Percentiles rank a stretch among this genome's conserved stretches.
These are phyloP conservation scores for Solanum acaule DNA, from an alignment of 257 asterid species.

Conservation along the genomic window DNA sequence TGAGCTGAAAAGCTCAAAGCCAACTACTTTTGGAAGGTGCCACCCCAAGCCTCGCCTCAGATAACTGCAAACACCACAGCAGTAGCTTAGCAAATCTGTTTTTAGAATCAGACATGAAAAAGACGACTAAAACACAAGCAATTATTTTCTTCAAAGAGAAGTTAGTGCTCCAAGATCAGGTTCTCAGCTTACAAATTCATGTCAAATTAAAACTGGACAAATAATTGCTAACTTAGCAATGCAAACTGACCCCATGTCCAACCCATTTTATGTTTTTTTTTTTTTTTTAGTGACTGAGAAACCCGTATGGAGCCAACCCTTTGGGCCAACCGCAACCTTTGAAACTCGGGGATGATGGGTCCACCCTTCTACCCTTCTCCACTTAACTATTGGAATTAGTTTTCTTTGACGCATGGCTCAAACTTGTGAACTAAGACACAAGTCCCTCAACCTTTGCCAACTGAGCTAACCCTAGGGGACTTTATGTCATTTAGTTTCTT, in stretches of 20 bases:
- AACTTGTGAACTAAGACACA: not conserved
- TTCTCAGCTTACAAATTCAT: not conserved
- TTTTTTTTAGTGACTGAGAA: not conserved
- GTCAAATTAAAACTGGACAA: not conserved
- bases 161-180: not conserved
- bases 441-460: not conserved
- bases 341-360: not conserved
- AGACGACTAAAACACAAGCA: not conserved
- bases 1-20: conserved; percentile 78
- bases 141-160: not conserved
- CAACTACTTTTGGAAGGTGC: conserved; percentile 79
- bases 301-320: not conserved
- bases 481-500: not conserved
- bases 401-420: not conserved
- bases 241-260: not conserved
- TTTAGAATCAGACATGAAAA: not conserved
- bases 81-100: not conserved
- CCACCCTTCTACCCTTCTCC: not conserved
- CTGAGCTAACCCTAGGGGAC: not conserved
- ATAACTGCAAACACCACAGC: conserved; percentile 44
- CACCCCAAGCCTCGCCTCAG: conserved; percentile 78
- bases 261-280: not conserved
- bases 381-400: not conserved
- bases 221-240: not conserved
- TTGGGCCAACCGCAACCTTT: not conserved